phyloP scores from a whole-genome alignment of 495 filamentous ascomycete species.

The Annulohypoxylon moriforme region DNA sequence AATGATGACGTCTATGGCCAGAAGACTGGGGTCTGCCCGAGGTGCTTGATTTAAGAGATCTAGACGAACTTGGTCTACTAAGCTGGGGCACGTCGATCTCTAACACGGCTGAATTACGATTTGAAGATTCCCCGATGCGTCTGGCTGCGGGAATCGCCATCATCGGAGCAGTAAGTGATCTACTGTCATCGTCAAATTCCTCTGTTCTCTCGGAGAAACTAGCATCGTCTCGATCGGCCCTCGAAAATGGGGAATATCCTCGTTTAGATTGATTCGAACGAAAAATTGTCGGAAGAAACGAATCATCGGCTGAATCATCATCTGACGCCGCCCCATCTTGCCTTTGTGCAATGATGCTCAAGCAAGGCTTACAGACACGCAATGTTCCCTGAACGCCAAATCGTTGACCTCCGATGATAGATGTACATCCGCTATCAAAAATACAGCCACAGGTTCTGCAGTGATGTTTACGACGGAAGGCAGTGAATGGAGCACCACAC shows the following conservation, averaged over 20 bases:
- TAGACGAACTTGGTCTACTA: constrained; percentile 85
- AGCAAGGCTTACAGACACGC: constrained; percentile 94
- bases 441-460: constrained; percentile 96
- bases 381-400: constrained; percentile 91
- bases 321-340: constrained; percentile 89
- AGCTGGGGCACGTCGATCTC: constrained; percentile 83
- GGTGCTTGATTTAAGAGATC: constrained; percentile 86
- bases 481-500: constrained; percentile 88
- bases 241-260: constrained; percentile 41
- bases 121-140: constrained; percentile 81
- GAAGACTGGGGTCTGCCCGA: constrained; percentile 76
- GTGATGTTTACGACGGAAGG: constrained; percentile 96
- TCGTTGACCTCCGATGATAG: constrained; percentile 81
- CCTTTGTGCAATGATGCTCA: constrained; percentile 88
- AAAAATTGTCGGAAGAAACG: constrained; percentile 64
- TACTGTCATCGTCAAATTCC: constrained; percentile 52
- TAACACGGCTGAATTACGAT: constrained; percentile 86
- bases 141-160: constrained; percentile 93
- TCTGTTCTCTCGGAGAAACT: constrained; percentile 57
- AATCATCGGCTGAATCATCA: constrained; percentile 83
- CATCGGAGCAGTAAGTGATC: constrained; percentile 66
- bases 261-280: constrained; percentile 60
- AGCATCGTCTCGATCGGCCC: constrained; percentile 50
- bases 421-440: constrained; percentile 96
- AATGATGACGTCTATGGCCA: constrained; percentile 84